Evolutionary conservation across 2,329 filamentous ascomycete genomes (phyloP).

Genomic region (Podosphaera leucotricha): DNA sequence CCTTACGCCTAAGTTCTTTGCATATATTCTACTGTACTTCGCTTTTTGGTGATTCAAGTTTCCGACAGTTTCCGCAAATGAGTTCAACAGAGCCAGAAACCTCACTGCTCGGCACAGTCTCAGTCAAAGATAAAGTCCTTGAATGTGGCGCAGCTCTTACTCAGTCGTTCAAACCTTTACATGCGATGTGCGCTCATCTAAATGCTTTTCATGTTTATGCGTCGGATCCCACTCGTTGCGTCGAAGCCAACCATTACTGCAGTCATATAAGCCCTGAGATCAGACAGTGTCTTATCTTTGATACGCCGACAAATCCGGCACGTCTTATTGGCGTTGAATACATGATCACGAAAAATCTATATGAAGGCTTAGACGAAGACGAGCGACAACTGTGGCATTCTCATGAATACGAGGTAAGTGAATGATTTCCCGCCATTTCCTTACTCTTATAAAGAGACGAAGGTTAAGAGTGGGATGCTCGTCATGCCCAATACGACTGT

Average conservation of each 20-base stretch:
- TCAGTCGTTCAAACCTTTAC: constrained; percentile 46
- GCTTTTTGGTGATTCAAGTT: too few species aligned
- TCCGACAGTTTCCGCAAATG: neutral
- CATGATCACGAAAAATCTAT: constrained; percentile 39
- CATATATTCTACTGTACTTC: too few species aligned
- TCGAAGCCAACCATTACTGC: constrained; percentile 74
- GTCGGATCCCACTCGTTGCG: constrained; percentile 28
- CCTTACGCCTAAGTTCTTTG: too few species aligned
- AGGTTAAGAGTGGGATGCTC: constrained; percentile 35
- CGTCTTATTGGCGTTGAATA: constrained; percentile 70
- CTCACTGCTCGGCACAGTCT: constrained; percentile 12
- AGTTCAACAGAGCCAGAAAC: neutral
- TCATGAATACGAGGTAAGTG: constrained; percentile 33
- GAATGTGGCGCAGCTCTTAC: constrained; percentile 35
- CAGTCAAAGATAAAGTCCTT: constrained; percentile 31
- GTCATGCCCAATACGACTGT: constrained; percentile 41
- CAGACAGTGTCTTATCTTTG: constrained; percentile 66
- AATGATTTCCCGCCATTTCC: constrained; percentile 20
- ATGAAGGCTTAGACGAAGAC: constrained; percentile 34
- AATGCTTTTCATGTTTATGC: constrained; percentile 64
- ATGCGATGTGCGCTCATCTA: constrained; percentile 57
- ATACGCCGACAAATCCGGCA: constrained; percentile 39
- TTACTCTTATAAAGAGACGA: neutral
- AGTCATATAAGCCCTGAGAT: constrained; percentile 46
- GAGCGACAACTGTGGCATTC: constrained; percentile 65